Evolutionary conservation across 2,329 filamentous ascomycete species (phyloP).

Genomic region (Mycosphaerella arachidis): DNA sequence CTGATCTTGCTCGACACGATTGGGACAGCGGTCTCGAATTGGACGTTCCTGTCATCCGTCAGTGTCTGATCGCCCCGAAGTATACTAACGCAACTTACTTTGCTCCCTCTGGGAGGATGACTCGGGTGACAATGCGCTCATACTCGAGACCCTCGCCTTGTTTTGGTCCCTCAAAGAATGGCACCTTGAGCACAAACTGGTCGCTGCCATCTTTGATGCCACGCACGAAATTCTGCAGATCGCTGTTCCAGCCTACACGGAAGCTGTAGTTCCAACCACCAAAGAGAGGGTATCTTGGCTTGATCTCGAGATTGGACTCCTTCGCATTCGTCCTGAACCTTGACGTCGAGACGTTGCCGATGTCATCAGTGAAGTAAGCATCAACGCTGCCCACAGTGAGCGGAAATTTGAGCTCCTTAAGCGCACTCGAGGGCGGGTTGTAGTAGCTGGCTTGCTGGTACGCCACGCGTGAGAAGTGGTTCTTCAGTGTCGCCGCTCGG

Average conservation of each 20-base stretch:
- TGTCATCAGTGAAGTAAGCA: conserved; percentile 91
- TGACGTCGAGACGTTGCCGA: conserved; percentile 95
- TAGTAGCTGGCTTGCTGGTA: conserved; percentile 50
- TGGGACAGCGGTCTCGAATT: conserved; percentile 71
- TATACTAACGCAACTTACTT: conserved; percentile 52
- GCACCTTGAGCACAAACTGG: conserved; percentile 81
- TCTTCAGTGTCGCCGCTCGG: conserved; percentile 67
- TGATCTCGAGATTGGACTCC: conserved; percentile 73
- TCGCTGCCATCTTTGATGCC: conserved; percentile 54
- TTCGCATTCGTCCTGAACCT: conserved; percentile 68
- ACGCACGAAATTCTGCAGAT: conserved; percentile 72
- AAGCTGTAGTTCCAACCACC: conserved; percentile 98
- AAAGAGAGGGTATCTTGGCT: conserved; percentile 93
- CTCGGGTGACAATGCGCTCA: conserved; percentile 69
- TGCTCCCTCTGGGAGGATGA: conserved; percentile 88
- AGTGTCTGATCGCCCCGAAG: not conserved
- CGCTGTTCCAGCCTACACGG: conserved; percentile 90
- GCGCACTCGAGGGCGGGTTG: conserved; percentile 69
- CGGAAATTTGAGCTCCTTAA: conserved; percentile 77
- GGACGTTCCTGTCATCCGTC: conserved; percentile 61
- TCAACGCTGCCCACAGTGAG: conserved; percentile 75
- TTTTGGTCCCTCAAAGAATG: conserved; percentile 89
- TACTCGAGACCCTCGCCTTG: conserved; percentile 82
- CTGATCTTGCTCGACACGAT: conserved; percentile 57
- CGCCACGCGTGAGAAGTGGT: conserved; percentile 48